A percentile compares a stretch with the other conserved stretches of the same genome.
phyloP scores from a whole-genome alignment of 2,329 filamentous ascomycete species.

The Alternaria postmessia region DNA sequence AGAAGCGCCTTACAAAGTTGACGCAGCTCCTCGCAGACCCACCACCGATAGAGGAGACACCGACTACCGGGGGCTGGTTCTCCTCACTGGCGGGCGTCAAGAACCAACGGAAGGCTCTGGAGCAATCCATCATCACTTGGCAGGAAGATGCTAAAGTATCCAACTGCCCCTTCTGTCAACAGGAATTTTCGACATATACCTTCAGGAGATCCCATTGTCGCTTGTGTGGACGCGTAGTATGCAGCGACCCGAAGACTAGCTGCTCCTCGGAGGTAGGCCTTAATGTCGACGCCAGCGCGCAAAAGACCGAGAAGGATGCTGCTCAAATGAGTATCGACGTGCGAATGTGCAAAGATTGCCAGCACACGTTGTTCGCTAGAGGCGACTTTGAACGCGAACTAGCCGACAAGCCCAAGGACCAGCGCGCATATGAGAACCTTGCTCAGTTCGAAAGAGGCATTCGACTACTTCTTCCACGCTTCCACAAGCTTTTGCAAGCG shows the following conservation, averaged over 20 bases:
- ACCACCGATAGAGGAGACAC: conserved; percentile 68
- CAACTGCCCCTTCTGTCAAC: conserved; percentile 92
- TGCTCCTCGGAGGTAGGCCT: conserved; percentile 88
- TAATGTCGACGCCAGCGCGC: conserved; percentile 68
- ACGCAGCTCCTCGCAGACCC: conserved; percentile 82
- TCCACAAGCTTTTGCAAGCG: conserved; percentile 77
- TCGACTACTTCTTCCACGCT: conserved; percentile 78
- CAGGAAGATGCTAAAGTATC: conserved; percentile 84
- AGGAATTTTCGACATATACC: conserved; percentile 92
- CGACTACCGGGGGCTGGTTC: conserved; percentile 60
- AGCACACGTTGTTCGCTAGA: conserved; percentile 72
- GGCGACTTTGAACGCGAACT: conserved; percentile 80
- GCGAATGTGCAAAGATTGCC: conserved; percentile 92
- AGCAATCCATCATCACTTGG: conserved; percentile 94
- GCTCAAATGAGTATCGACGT: conserved; percentile 77
- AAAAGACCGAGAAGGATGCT: conserved; percentile 54
- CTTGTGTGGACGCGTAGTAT: conserved; percentile 91
- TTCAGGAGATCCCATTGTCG: conserved; percentile 95
- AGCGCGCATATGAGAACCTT: conserved; percentile 83
- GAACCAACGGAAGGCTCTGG: conserved; percentile 79
- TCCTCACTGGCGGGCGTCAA: conserved; percentile 65
- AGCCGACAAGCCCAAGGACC: conserved; percentile 72
- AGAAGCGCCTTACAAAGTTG: conserved; percentile 89
- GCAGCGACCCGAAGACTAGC: conserved; percentile 81
- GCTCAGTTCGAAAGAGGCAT: conserved; percentile 90